Conservation (phyloP, 345 rosid species). For the Gossypium ekmanianum region DNA sequence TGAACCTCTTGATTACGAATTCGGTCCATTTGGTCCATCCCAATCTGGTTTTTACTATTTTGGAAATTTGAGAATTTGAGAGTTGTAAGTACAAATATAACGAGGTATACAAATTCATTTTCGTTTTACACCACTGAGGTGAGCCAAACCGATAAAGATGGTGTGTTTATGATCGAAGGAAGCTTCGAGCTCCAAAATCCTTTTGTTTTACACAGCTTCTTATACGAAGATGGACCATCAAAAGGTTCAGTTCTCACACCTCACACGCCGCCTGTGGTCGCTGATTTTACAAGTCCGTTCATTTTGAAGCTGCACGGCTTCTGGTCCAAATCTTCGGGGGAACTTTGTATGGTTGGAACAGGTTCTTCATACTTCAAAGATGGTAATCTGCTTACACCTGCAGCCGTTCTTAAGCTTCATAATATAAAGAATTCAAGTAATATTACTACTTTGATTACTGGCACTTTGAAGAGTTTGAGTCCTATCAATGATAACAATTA, state of each 20-base stretch:
- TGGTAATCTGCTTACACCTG: conserved; percentile 16
- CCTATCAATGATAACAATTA: conserved; percentile 18
- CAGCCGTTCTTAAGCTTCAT: conserved; percentile 40
- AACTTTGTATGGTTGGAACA: conserved; percentile 52
- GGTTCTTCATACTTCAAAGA: conserved; percentile 11
- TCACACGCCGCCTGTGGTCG: background rate
- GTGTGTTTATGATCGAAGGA: conserved; percentile 21
- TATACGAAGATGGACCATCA: background rate
- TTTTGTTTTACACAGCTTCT: background rate
- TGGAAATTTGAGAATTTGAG: background rate
- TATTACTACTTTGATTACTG: conserved; percentile 39
- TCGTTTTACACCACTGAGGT: background rate
- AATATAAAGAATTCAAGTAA: conserved; percentile 25
- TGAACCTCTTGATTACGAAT: background rate
- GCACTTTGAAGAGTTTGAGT: conserved; percentile 38
- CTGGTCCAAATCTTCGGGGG: conserved; percentile 39
- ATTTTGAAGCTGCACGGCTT: conserved; percentile 38
- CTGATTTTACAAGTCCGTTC: background rate
- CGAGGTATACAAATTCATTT: conserved; percentile 9
- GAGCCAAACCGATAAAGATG: conserved; percentile 15
- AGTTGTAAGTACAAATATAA: background rate
- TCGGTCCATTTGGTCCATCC: background rate
- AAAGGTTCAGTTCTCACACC: background rate
- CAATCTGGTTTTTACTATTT: conserved; percentile 21
- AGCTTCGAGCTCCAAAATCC: conserved; percentile 5